phyloP scores from a whole-genome alignment of 495 filamentous ascomycete genomes.

The Penicillium goetzii region DNA sequence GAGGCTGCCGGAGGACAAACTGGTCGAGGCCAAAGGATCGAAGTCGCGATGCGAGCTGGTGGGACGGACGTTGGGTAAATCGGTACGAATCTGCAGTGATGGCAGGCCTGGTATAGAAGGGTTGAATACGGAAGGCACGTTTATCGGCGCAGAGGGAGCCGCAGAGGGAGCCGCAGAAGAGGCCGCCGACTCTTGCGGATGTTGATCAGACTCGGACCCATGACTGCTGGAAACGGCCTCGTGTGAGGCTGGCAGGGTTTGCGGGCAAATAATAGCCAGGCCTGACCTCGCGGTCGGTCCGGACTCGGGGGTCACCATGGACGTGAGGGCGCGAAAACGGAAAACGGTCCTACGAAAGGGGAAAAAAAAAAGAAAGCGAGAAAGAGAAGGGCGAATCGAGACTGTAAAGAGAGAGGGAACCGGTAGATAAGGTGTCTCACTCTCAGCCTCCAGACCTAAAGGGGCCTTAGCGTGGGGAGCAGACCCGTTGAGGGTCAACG shows the following conservation, averaged over 20 bases:
- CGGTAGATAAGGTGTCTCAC: conserved; percentile 30
- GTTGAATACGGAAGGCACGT: conserved; percentile 24
- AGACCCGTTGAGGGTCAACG: conserved; percentile 34
- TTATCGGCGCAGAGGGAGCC: conserved; percentile 13
- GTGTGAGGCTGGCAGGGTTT: conserved; percentile 7
- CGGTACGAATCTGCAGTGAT: conserved; percentile 49
- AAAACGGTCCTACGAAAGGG: conserved; percentile 5
- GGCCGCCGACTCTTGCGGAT: conserved; percentile 4
- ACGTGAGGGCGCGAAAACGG: conserved; percentile 26
- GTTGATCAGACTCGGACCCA: neutral
- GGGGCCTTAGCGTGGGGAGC: conserved; percentile 29
- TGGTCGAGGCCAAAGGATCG: conserved; percentile 42
- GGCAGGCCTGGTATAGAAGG: conserved; percentile 32
- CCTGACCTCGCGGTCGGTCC: conserved; percentile 35
- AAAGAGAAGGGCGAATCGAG: conserved; percentile 9
- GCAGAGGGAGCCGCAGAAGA: neutral
- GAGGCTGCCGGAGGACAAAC: conserved; percentile 49
- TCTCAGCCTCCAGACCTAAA: conserved; percentile 35
- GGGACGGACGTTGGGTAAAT: conserved; percentile 34
- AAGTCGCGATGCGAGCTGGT: conserved; percentile 38
- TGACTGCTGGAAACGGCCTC: conserved; percentile 24
- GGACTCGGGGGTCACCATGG: conserved; percentile 33
- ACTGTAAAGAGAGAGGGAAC: neutral
- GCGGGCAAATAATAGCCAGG: conserved; percentile 12
- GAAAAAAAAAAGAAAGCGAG: neutral